Conservation (phyloP, 495 filamentous ascomycete species). For the Aspergillus sclerotiicarbonarius region DNA sequence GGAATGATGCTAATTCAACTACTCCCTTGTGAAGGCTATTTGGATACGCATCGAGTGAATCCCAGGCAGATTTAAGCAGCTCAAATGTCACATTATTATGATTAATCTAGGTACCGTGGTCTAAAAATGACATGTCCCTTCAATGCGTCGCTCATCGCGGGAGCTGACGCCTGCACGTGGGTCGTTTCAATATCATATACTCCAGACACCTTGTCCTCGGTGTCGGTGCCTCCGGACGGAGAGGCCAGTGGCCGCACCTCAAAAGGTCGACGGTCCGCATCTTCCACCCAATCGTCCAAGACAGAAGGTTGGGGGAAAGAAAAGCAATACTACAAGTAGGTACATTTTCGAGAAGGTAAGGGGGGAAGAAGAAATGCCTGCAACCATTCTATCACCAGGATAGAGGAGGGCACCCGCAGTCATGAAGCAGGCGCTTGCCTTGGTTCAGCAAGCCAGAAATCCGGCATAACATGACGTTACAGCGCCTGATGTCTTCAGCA, state of each 20-base stretch:
- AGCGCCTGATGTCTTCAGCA: conserved; percentile 18
- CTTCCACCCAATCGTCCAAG: conserved; percentile 2
- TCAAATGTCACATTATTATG: conserved; percentile 20
- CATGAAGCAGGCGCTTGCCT: conserved; percentile 4
- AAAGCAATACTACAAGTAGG: conserved; percentile 14
- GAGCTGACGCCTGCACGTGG: conserved; percentile 4
- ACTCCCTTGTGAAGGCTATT: not conserved
- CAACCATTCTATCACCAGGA: conserved; percentile 41
- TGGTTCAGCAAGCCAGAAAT: not conserved
- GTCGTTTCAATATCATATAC: conserved; percentile 21
- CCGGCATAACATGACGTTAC: not conserved
- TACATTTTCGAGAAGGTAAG: conserved; percentile 15
- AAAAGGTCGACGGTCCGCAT: not conserved
- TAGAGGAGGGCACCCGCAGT: conserved; percentile 26
- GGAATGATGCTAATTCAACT: not conserved
- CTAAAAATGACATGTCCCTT: conserved; percentile 20
- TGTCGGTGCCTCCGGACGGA: not conserved
- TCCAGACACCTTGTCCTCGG: conserved; percentile 2
- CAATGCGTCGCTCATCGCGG: not conserved
- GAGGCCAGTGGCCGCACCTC: not conserved
- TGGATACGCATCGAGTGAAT: not conserved
- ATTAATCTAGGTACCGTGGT: conserved; percentile 23
- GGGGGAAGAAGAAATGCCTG: conserved; percentile 11
- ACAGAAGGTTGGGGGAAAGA: conserved; percentile 4
- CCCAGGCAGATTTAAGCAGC: not conserved